Evolutionary conservation across 768 basidiomycete species (phyloP), one percentile per base, ranked within the genome.

Genomic region (Psilocybe cubensis): DNA sequence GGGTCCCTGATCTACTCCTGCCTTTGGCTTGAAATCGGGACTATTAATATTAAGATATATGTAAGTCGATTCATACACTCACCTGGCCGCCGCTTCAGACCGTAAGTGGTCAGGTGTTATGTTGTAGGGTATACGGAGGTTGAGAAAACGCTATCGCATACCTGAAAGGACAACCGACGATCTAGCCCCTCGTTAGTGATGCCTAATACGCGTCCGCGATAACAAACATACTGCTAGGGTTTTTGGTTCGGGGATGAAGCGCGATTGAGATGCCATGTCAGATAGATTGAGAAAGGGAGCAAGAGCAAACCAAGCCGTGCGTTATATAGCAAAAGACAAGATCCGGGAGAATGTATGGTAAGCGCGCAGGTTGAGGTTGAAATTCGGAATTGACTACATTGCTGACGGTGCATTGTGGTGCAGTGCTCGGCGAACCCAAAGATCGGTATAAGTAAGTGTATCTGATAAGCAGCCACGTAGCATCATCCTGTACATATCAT

Each of bases 151-250:
- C n/a, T n/a, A n/a, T n/a, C n/a, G 76, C 85, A 70, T 66, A 93
- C 94, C 91, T 94, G 82, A 97, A 97, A 14, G 96, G 96, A 76
- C 95, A 97, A 24, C 93, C 94, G 25, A 98, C 88, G 66, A 98
- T 91, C 89, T 95, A 56, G 41, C 38, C 14, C 12, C 33, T 46
- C 33, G 52, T 57, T 46, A 67, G 51, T 65, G 21, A 18, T 24
- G 21, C 42, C 25, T 56, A 21, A 31, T 28, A 38, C 20, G 47
- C 24, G n/a, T 21, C 14, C 12, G 25, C 43, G 46, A 41, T 11
- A n/a, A 29, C 5, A n/a, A 28, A 83, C 92, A 72, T 69, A 95
- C 94, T 48, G 91, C 91, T 35, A 85, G 80, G 0, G 91, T 93
- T 75, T 84, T 87, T 31, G 92, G 91, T 55, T 88, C 73, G 49